Base-by-base conservation (phyloP, 2,329 filamentous ascomycete genomes). In the Neonectria neomacrospora region DNA sequence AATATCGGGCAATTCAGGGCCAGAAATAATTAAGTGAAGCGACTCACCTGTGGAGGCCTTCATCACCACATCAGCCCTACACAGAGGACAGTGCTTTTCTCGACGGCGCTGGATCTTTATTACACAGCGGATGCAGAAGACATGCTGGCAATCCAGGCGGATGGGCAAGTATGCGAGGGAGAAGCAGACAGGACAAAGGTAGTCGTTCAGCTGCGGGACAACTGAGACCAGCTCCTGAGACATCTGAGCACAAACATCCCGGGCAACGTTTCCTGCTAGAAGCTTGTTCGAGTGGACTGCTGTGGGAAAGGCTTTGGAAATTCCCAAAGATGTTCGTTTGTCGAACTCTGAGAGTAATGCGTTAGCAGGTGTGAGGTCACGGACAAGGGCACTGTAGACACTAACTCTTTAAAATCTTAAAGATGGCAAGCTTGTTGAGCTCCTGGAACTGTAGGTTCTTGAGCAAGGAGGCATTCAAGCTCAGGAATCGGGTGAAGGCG, bases 71-170 rank as follows among this genome's bases (percentile, higher is more conserved):
- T 90, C 85, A 18, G 87, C 85, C 61, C 94, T 85, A 75, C 93
- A 97, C 57, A 96, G 81, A 0, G 93, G 93, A 73, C 93, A 97
- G 54, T 87, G 82, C 39, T 85, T 84, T 73, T 91, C 88, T 63
- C 85, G 83, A 41, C 88, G 86, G 48, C 88, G 87, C 75, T 96
- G 93, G 80, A 97, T 88, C 70, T 92, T 88, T 66, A 96, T 89
- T 52, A 95, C 84, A 74, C 93, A 97, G 3, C 91, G 85, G 60
- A 96, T 95, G 79, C 93, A 97, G 74, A 95, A 94, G 14, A 94
- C 80, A 69, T 96, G 92, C 28, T 85, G 80, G 76, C 93, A 97
- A 14, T 85, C 84, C 34, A 96, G 82, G 23, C 89, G 87, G n/a
- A 97, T 87, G 0, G 93, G 93, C 70, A 92, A 88, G 83, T 91